phyloP scores from a whole-genome alignment of 257 asterid genomes.

The Gentiana dahurica region DNA sequence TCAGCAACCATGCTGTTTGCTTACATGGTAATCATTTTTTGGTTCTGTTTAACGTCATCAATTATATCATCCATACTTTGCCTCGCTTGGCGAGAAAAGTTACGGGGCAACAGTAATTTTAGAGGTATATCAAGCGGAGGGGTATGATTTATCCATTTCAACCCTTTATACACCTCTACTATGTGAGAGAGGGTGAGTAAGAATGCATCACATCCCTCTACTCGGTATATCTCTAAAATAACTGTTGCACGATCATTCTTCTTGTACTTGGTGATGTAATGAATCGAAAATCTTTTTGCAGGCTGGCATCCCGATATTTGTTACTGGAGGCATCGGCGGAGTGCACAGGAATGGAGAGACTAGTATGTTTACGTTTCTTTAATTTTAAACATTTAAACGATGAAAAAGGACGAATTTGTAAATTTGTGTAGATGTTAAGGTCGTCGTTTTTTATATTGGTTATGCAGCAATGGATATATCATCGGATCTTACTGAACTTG shows the following conservation, averaged over 20 bases:
- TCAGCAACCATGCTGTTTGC: constrained; percentile 95
- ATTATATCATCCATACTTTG: not conserved
- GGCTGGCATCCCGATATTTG: constrained; percentile 89
- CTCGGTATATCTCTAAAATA: too few relatives aligned
- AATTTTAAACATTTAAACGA: not conserved
- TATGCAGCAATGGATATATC: constrained; percentile 88
- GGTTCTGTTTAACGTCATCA: not conserved
- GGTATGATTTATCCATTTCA: too few relatives aligned
- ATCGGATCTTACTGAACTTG: constrained; percentile 90
- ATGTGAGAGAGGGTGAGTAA: too few relatives aligned
- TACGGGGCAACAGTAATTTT: too few relatives aligned
- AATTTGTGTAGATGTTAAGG: too few relatives aligned
- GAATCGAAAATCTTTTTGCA: constrained; percentile 12
- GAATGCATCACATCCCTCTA: too few relatives aligned
- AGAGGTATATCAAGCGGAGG: too few relatives aligned
- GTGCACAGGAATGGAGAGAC: constrained; percentile 89
- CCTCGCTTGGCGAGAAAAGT: too few relatives aligned
- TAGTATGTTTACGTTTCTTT: constrained; percentile 35
- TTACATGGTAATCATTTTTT: constrained; percentile 44
- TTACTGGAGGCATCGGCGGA: constrained; percentile 97
- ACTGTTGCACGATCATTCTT: too few relatives aligned
- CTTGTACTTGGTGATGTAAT: too few relatives aligned
- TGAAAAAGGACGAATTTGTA: too few relatives aligned
- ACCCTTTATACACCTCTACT: too few relatives aligned
- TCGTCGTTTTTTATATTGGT: constrained; percentile 1